Evolutionary conservation across 2,329 filamentous ascomycete genomes (phyloP), one percentile per base, ranked within the genome.

Genomic region (Metarhizium brunneum): DNA sequence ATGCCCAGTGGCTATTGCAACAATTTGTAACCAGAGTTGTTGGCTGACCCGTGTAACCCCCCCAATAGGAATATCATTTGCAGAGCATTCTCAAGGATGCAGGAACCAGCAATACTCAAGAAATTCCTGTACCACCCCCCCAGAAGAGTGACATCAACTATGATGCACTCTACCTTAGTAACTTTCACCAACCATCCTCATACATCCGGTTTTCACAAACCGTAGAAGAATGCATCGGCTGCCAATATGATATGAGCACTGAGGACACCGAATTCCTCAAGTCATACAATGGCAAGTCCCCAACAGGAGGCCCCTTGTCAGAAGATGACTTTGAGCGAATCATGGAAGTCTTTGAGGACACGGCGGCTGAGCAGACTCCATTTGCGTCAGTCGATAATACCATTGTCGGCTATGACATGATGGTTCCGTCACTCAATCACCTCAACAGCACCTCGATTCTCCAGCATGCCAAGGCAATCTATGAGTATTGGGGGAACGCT

Each of bases 131-230:
- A 18, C 83, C 83, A 59, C 83, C 83, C 64, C 81, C 83, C 14
- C 71, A 84, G 66, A 76, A 84, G 72, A 84, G 81, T 64, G 74
- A 78, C 61, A 74, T 92, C 72, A 83, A 90, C 72, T 99, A 96
- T 85, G 90, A 95, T 72, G 83, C 87, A 65, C 82, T 96, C 64
- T 97, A 97, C 69, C 83, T 87, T 52, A 84, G 82, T 61, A 76
- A 78, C 56, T 96, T 92, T 73, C 82, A 85, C 65, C 87, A 95
- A 71, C 91, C 94, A 53, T 85, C 86, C 59, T 94, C 92, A 59
- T 97, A 97, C 73, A 96, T 99, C 69, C 90, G 92, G 61, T 97
- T 95, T 75, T 97, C 94, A 61, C 92, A 95, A 62, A 99, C 94
- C 2, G 92, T 99, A 59, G 94, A 99, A 74, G 94, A 99, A 73